Percentiles rank a stretch among this genome's conserved stretches.
Evolutionary conservation across 169 alveolate genomes (phyloP).

Genomic region (Neospora caninum): DNA sequence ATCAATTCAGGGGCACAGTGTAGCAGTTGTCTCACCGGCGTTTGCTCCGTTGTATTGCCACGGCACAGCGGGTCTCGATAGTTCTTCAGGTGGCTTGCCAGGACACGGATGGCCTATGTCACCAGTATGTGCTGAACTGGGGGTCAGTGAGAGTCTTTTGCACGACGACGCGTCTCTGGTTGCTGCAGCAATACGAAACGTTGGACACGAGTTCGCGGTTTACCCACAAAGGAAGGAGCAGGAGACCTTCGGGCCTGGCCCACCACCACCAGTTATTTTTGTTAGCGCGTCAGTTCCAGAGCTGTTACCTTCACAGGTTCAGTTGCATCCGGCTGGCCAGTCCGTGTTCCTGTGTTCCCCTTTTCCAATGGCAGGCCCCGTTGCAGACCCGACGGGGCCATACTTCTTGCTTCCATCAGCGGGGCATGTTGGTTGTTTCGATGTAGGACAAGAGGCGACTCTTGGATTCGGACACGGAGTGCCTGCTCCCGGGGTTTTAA

Average conservation of each 20-base stretch:
- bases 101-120: background rate
- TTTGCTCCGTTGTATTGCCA: background rate
- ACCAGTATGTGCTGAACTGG: background rate
- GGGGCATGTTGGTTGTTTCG: background rate
- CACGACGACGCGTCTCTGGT: background rate
- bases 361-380: background rate
- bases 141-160: background rate
- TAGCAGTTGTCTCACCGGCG: background rate
- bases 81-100: background rate
- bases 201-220: background rate
- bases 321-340: background rate
- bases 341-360: background rate
- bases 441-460: background rate
- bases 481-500: background rate
- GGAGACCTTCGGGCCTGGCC: background rate
- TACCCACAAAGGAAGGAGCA: background rate
- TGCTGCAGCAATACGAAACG: background rate
- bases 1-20: background rate
- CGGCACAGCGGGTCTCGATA: background rate
- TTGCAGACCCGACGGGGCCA: background rate
- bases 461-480: background rate
- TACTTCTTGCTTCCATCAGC: background rate
- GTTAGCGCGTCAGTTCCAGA: background rate
- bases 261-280: background rate
- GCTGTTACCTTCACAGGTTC: background rate